A percentile compares a stretch with the other conserved stretches of the same genome.
Conservation (phyloP, 805 yeast species). For the Candida takata region DNA sequence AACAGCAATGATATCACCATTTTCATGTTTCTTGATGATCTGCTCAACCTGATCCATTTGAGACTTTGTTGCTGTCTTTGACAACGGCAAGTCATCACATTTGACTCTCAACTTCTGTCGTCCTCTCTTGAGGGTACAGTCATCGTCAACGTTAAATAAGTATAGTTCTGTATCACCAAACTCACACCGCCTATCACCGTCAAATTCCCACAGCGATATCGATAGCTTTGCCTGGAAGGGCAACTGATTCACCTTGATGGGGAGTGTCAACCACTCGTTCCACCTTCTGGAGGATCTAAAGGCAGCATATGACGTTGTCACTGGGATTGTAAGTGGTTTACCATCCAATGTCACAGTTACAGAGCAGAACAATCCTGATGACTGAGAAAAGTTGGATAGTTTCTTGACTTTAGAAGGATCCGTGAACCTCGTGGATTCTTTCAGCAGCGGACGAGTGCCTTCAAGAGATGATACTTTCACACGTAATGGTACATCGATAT, state of each 20-base stretch:
- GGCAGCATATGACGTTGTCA: conserved; percentile 42
- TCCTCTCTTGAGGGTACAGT: conserved; percentile 64
- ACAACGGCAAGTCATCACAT: background rate
- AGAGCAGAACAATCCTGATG: conserved; percentile 36
- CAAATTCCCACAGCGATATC: conserved; percentile 63
- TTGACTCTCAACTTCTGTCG: conserved; percentile 50
- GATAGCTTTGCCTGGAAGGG: conserved; percentile 53
- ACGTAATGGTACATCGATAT: conserved; percentile 40
- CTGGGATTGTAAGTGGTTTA: conserved; percentile 42
- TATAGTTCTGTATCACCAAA: conserved; percentile 58
- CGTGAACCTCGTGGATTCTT: conserved; percentile 39
- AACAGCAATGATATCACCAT: conserved; percentile 52
- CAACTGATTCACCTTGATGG: conserved; percentile 67
- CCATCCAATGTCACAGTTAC: conserved; percentile 38
- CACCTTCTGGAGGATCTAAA: conserved; percentile 44
- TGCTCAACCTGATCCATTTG: conserved; percentile 45
- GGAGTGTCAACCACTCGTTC: conserved; percentile 69
- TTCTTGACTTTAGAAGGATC: conserved; percentile 38
- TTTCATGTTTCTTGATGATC: conserved; percentile 54
- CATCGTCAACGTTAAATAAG: conserved; percentile 49
- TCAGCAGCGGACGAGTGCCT: conserved; percentile 34
- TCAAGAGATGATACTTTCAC: conserved; percentile 42
- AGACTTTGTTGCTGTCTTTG: conserved; percentile 7
- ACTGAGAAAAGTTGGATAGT: conserved; percentile 30
- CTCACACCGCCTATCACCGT: conserved; percentile 41